phyloP scores from a whole-genome alignment of 495 filamentous ascomycete species.

The Aspergillus indologenus region DNA sequence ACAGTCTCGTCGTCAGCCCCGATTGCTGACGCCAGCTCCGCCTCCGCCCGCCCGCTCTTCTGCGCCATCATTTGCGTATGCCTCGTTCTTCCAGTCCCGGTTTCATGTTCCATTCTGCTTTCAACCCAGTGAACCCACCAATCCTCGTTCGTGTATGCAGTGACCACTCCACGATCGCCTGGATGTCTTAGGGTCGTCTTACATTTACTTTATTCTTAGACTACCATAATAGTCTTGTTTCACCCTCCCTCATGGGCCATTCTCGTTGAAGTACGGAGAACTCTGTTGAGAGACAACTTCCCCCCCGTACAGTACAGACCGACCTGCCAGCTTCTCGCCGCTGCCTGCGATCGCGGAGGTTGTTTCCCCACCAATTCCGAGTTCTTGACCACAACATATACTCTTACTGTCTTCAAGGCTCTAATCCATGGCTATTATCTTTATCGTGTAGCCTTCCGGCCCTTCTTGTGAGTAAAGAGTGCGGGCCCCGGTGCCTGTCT shows the following conservation, averaged over 20 bases:
- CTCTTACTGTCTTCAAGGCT: too few relatives aligned
- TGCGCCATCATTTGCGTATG: conserved; percentile 17
- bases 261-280: not conserved
- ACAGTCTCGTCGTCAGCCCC: conserved; percentile 8
- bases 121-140: not conserved
- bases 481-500: not conserved
- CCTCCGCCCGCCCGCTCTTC: conserved; percentile 8
- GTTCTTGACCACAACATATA: too few relatives aligned
- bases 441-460: not conserved
- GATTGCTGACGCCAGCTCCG: conserved; percentile 13
- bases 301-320: not conserved
- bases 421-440: not conserved
- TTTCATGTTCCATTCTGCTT: conserved; percentile 1
- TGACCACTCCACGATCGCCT: not conserved
- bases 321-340: not conserved
- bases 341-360: not conserved
- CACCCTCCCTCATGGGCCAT: not conserved
- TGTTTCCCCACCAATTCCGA: not conserved
- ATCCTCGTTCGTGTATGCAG: not conserved
- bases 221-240: not conserved
- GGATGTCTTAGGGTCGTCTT: not conserved
- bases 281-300: not conserved
- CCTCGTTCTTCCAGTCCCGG: not conserved
- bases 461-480: not conserved
- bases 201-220: not conserved